Conservation (phyloP, 225 moss, liverwort and hornwort species). For the Pseudisothecium myosuroides region DNA sequence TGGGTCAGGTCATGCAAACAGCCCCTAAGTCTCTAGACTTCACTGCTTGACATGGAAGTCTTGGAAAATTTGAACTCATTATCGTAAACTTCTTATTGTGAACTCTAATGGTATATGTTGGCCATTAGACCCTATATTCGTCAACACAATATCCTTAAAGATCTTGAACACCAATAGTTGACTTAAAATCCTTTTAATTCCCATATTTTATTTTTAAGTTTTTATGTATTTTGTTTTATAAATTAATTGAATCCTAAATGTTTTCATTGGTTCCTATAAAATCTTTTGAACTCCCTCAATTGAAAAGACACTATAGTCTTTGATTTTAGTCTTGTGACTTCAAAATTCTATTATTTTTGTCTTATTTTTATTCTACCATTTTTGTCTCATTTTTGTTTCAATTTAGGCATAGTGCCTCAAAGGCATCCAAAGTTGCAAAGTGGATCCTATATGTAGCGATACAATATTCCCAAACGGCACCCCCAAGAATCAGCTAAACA, state of each 20-base stretch:
- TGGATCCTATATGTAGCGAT: background rate
- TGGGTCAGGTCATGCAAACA: no score
- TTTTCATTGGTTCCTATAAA: background rate
- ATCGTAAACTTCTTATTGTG: no score
- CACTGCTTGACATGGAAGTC: background rate
- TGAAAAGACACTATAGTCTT: background rate
- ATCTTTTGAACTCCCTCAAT: background rate
- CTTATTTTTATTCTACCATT: background rate
- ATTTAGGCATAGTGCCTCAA: background rate
- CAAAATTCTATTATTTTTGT: background rate
- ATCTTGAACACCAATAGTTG: background rate
- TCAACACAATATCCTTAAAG: background rate
- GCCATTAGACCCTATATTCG: background rate
- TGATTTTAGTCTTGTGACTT: background rate
- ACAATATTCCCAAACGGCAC: background rate
- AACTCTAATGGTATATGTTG: background rate
- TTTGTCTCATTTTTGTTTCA: background rate
- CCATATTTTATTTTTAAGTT: no score
- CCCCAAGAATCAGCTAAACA: accelerated
- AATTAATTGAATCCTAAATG: background rate
- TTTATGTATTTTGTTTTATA: background rate
- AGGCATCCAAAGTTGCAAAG: accelerated
- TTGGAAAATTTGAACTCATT: accelerated
- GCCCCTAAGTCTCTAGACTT: background rate
- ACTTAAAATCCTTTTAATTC: background rate